Evolutionary conservation across 2,329 filamentous ascomycete genomes (phyloP).

Genomic region (Hymenoscyphus fraxineus): DNA sequence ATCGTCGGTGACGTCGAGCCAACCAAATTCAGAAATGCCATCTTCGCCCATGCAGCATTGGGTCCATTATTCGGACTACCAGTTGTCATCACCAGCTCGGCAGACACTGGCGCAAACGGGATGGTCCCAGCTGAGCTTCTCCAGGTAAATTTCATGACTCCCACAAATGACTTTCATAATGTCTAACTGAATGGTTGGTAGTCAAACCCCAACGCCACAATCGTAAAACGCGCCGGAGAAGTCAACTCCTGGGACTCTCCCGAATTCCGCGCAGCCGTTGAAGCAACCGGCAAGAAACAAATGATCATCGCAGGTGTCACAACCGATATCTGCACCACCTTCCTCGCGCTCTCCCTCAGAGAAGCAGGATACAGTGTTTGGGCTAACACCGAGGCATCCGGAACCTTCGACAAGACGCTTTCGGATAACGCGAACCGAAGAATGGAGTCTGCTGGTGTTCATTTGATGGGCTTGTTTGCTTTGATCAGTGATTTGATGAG

Average conservation of each 20-base stretch:
- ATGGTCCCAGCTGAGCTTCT: background rate
- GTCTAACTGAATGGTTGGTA: background rate
- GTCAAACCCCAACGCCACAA: conserved; percentile 61
- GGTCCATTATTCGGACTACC: background rate
- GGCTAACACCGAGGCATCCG: conserved; percentile 68
- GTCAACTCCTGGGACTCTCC: conserved; percentile 75
- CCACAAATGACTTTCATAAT: background rate
- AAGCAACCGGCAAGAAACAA: conserved; percentile 62
- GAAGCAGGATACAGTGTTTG: conserved; percentile 69
- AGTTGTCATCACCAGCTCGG: background rate
- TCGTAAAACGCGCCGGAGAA: conserved; percentile 66
- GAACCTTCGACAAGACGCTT: conserved; percentile 60
- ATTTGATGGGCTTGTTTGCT: conserved; percentile 37
- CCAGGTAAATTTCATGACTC: background rate
- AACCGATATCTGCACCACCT: conserved; percentile 73
- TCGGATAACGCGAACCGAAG: conserved; percentile 62
- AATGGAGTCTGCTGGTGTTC: conserved; percentile 64
- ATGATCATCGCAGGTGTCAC: conserved; percentile 69
- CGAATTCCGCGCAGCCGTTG: conserved; percentile 62
- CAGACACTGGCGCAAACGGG: background rate
- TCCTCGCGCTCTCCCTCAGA: conserved; percentile 68
- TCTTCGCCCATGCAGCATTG: background rate
- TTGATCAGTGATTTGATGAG: conserved; percentile 31
- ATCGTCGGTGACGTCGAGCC: background rate
- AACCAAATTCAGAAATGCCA: conserved; percentile 1